Conservation (phyloP, 169 alveolate genomes). For the Miamiensis avidus region DNA sequence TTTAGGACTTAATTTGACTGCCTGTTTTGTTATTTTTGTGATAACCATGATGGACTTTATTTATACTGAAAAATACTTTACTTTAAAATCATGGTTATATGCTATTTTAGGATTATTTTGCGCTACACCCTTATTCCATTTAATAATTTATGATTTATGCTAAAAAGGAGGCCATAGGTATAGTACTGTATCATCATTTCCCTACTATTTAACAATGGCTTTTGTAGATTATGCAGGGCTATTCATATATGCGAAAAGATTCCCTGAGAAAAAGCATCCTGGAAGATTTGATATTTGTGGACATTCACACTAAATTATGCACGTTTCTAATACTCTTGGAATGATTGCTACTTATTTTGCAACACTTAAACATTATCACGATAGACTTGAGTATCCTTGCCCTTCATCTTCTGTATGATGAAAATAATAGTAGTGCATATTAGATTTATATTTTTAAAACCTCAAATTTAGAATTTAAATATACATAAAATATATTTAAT, state of each 20-base stretch:
- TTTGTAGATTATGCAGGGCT: slow-evolving; percentile 65
- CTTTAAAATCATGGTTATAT: slow-evolving; percentile 48
- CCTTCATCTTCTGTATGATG: background rate
- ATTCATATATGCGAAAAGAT: slow-evolving; percentile 53
- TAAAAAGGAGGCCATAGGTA: background rate
- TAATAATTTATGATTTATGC: background rate
- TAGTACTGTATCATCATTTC: background rate
- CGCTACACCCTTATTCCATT: background rate
- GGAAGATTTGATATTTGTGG: slow-evolving; percentile 65
- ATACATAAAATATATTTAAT: too few species aligned
- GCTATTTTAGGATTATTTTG: slow-evolving; percentile 57
- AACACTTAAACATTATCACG: background rate
- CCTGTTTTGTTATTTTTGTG: slow-evolving; percentile 13
- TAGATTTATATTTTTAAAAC: too few species aligned
- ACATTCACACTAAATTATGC: slow-evolving; percentile 37
- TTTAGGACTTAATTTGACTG: slow-evolving; percentile 14
- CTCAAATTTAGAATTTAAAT: too few species aligned
- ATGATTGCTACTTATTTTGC: background rate
- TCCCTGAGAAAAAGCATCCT: slow-evolving; percentile 75
- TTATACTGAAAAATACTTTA: slow-evolving; percentile 39
- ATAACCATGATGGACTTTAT: slow-evolving; percentile 47
- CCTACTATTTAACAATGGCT: slow-evolving; percentile 24
- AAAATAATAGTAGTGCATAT: too few species aligned
- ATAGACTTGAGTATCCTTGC: background rate
- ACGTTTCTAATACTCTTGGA: background rate